These are phyloP conservation scores for Aspergillus panamensis DNA, from an alignment of 495 filamentous ascomycete genomes.

Conservation along the genomic window DNA sequence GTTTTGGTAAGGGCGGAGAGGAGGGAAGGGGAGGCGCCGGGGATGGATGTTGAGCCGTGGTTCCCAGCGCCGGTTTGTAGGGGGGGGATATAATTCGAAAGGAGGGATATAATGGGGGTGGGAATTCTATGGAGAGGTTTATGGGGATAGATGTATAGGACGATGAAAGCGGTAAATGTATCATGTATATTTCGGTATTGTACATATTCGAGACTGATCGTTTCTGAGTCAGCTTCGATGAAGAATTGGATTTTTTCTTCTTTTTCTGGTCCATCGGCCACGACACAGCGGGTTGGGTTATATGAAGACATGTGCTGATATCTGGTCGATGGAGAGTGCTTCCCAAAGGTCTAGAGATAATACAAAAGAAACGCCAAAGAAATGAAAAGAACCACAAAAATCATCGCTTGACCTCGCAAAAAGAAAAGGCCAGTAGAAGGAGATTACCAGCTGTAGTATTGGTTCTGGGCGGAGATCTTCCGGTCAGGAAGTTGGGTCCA, in stretches of 20 bases:
- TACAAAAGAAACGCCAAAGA: constrained; percentile 19
- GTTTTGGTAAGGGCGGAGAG: constrained; percentile 59
- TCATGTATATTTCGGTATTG: constrained; percentile 22
- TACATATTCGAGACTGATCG: constrained; percentile 15
- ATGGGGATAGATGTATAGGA: not conserved
- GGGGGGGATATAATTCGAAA: constrained; percentile 7
- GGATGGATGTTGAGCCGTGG: constrained; percentile 36
- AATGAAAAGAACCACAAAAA: not conserved
- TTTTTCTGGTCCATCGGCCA: not conserved
- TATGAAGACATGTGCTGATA: constrained; percentile 16
- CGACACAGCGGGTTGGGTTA: constrained; percentile 1
- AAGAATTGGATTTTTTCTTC: not conserved
- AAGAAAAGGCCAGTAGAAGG: constrained; percentile 27
- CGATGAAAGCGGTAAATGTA: not conserved
- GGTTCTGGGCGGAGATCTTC: constrained; percentile 61
- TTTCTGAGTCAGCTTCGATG: not conserved
- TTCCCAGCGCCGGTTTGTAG: constrained; percentile 22
- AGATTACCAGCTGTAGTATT: constrained; percentile 82
- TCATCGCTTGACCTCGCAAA: constrained; percentile 1
- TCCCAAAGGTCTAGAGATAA: constrained; percentile 21
- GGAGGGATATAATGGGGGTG: not conserved
- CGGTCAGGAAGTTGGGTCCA: constrained; percentile 83
- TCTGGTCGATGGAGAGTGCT: constrained; percentile 18
- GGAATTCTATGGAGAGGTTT: not conserved
- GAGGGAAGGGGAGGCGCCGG: constrained; percentile 26